phyloP scores from a whole-genome alignment of 305 asterid species.

The Rubia tinctorum region DNA sequence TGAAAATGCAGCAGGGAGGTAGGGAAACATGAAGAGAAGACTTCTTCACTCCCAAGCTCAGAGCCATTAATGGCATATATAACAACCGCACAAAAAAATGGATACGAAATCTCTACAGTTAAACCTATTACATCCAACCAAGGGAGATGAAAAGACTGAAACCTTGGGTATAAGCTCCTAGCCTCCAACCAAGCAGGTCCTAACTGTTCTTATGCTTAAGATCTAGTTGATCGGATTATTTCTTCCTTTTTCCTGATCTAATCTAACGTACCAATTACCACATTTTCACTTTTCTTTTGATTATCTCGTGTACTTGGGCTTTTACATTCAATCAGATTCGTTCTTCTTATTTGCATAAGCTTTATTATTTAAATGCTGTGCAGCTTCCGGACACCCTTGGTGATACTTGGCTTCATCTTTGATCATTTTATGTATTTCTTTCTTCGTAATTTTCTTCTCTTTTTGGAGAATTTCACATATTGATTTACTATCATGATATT shows the following conservation, averaged over 20 bases:
- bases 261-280: background rate
- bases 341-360: constrained; percentile 1
- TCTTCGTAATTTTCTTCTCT: background rate
- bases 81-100: background rate
- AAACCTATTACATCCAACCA: background rate
- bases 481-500: background rate
- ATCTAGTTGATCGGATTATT: background rate
- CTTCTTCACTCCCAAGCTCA: background rate
- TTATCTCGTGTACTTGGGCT: background rate
- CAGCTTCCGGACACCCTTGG: background rate
- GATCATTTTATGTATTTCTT: background rate
- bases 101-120: background rate
- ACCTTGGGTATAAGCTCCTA: background rate
- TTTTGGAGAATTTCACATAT: background rate
- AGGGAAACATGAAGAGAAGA: background rate
- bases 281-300: background rate
- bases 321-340: background rate
- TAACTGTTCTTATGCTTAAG: background rate
- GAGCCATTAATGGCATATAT: background rate
- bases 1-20: background rate
- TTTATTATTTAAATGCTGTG: background rate
- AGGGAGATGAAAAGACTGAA: background rate
- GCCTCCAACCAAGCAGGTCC: background rate
- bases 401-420: background rate
- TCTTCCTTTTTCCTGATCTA: background rate